Evolutionary conservation across 2,329 filamentous ascomycete species (phyloP).

Genomic region (Orbilia brochopaga): DNA sequence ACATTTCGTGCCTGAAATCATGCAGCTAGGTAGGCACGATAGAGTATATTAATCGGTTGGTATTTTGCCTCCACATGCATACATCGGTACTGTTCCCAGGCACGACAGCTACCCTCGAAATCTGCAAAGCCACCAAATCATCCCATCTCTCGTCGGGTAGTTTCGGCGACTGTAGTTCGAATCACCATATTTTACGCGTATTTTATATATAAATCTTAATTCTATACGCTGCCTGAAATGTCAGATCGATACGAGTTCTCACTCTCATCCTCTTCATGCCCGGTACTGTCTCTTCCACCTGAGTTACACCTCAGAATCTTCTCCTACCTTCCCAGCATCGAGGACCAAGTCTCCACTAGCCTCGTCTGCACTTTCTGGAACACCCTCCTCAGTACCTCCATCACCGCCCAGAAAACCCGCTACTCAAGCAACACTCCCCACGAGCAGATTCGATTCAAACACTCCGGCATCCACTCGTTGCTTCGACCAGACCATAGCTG

Average conservation of each 20-base stretch:
- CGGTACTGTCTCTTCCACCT: conserved; percentile 8
- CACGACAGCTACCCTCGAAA: no score
- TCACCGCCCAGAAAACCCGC: background rate
- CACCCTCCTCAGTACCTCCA: background rate
- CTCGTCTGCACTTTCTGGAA: conserved; percentile 13
- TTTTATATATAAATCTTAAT: background rate
- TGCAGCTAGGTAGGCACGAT: no score
- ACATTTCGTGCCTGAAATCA: no score
- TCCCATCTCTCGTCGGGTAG: no score
- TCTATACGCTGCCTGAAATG: background rate
- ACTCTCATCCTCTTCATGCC: background rate
- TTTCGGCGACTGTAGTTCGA: no score
- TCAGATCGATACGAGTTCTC: background rate
- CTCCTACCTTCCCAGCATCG: conserved; percentile 17
- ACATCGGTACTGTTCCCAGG: no score
- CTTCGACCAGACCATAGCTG: conserved; percentile 17
- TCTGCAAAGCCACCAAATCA: no score
- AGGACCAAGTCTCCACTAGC: conserved; percentile 23
- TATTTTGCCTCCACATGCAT: no score
- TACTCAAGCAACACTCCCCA: background rate
- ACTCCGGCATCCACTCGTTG: conserved; percentile 9
- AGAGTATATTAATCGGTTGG: no score
- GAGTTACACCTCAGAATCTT: conserved; percentile 36
- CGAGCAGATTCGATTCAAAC: background rate
- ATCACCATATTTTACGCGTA: no score